These are phyloP conservation scores for Stagonosporopsis rhizophila DNA, from an alignment of 2,329 filamentous ascomycete species.

Conservation along the genomic window DNA sequence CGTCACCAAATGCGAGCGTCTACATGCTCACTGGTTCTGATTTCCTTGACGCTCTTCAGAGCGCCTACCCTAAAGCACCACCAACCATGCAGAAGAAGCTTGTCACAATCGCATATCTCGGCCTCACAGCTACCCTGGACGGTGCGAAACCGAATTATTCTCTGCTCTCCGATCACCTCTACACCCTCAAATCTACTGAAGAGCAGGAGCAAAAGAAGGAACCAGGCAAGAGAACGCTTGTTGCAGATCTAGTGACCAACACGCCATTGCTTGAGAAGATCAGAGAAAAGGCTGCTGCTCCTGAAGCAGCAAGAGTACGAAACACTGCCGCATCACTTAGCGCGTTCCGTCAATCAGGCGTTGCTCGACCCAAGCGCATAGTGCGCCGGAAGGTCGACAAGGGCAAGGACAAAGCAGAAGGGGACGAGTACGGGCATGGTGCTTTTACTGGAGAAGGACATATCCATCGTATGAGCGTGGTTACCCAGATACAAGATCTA, in stretches of 20 bases:
- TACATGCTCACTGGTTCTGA: slow-evolving; percentile 85
- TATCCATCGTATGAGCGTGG: slow-evolving; percentile 80
- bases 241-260: slow-evolving; percentile 79
- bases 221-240: slow-evolving; percentile 64
- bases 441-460: slow-evolving; percentile 63
- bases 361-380: slow-evolving; percentile 60
- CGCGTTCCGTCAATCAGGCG: slow-evolving; percentile 62
- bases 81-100: slow-evolving; percentile 70
- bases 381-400: slow-evolving; percentile 68
- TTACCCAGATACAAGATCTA: slow-evolving; percentile 90
- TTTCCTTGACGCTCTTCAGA: slow-evolving; percentile 78
- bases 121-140: slow-evolving; percentile 73
- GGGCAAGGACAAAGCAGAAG: slow-evolving; percentile 63
- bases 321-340: slow-evolving; percentile 68
- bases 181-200: slow-evolving; percentile 75
- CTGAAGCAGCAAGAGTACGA: slow-evolving; percentile 62
- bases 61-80: slow-evolving; percentile 70
- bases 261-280: slow-evolving; percentile 77
- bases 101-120: slow-evolving; percentile 76
- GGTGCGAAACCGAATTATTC: slow-evolving; percentile 73
- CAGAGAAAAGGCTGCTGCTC: slow-evolving; percentile 59
- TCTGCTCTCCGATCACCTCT: slow-evolving; percentile 81
- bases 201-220: slow-evolving; percentile 62
- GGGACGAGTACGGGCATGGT: slow-evolving; percentile 45
- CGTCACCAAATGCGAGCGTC: slow-evolving; percentile 62